Evolutionary conservation across 2,329 filamentous ascomycete genomes (phyloP).

Genomic region (Myriosclerotinia duriaeana): DNA sequence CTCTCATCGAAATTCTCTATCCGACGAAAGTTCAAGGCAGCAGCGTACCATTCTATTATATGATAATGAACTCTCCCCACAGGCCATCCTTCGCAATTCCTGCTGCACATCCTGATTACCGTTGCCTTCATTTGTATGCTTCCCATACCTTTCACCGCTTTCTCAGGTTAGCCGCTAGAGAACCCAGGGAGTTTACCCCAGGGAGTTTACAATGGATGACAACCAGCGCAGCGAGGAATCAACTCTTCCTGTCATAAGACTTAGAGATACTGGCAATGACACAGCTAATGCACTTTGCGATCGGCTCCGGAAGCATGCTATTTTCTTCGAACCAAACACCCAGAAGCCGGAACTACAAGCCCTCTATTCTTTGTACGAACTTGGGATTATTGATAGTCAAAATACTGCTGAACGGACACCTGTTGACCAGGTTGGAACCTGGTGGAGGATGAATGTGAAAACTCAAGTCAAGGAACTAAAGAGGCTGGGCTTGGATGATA

Average conservation of each 20-base stretch:
- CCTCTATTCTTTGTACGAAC: neutral
- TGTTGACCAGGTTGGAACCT: neutral
- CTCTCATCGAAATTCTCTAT: neutral
- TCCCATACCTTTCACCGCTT: neutral
- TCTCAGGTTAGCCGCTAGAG: neutral
- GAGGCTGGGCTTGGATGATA: neutral
- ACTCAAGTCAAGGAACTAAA: neutral
- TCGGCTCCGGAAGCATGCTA: neutral
- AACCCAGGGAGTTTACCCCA: neutral
- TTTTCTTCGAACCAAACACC: neutral
- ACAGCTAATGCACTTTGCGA: neutral
- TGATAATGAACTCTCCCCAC: neutral
- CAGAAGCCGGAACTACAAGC: neutral
- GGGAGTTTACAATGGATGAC: neutral
- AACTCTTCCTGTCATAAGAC: neutral
- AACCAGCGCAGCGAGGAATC: neutral
- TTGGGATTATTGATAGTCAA: neutral
- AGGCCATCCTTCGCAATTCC: neutral
- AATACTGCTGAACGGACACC: neutral
- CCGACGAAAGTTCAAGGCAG: neutral
- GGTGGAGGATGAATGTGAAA: neutral
- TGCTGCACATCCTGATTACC: neutral
- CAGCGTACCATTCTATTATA: neutral
- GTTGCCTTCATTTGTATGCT: neutral
- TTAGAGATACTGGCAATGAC: neutral